These are phyloP conservation scores for Cladophialophora exuberans DNA, from an alignment of 2,329 filamentous ascomycete genomes.

Conservation along the genomic window DNA sequence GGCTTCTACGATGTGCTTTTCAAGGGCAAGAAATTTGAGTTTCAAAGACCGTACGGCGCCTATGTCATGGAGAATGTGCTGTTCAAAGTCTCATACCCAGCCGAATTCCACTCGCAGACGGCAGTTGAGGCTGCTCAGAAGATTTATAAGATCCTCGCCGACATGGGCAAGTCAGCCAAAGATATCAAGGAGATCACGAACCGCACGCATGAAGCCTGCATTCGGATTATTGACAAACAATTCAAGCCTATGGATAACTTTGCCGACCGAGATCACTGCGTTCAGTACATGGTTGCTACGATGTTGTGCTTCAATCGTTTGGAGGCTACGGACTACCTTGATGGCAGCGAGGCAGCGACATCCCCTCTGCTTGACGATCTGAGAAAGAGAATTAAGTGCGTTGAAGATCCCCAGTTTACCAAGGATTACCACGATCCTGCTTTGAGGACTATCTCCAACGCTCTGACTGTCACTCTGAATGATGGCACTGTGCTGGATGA, in stretches of 20 bases:
- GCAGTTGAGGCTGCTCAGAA: constrained; percentile 93
- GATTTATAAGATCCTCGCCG: constrained; percentile 80
- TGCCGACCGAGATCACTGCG: constrained; percentile 98
- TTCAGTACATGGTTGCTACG: constrained; percentile 96
- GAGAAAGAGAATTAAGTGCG: constrained; percentile 90
- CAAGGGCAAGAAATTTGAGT: constrained; percentile 92
- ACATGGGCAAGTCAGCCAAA: constrained; percentile 83
- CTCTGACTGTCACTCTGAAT: constrained; percentile 89
- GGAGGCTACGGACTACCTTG: constrained; percentile 89
- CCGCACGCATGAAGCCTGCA: constrained; percentile 96
- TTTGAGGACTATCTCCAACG: constrained; percentile 96
- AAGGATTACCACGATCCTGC: constrained; percentile 91
- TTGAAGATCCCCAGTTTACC: constrained; percentile 95
- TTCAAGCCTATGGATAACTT: constrained; percentile 99
- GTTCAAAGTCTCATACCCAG: constrained; percentile 99
- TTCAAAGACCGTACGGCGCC: constrained; percentile 93
- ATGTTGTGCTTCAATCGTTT: constrained; percentile 97
- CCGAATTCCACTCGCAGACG: constrained; percentile 77
- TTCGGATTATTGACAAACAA: constrained; percentile 99
- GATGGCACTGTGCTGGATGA: constrained; percentile 91
- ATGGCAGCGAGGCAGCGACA: constrained; percentile 88
- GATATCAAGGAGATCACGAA: constrained; percentile 94
- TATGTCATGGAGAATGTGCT: constrained; percentile 99
- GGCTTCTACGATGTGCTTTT: constrained; percentile 99
- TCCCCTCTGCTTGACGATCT: constrained; percentile 88